Conservation (phyloP, 176 grass and related monocot species). For the Bolboschoenus planiculmis region DNA sequence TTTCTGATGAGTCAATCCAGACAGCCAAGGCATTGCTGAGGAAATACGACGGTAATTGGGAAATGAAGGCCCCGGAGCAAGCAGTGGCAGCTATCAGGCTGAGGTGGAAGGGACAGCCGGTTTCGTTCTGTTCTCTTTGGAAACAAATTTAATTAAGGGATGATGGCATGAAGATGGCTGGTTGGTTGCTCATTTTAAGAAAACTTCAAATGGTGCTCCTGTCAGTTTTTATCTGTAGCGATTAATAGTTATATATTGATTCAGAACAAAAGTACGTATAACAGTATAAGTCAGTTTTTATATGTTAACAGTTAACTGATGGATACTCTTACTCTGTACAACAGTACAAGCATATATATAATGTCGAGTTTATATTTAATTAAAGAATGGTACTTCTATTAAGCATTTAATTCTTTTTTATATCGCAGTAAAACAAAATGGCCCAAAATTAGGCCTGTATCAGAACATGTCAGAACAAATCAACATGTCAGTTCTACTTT, state of each 20-base stretch:
- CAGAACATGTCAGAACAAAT: background rate
- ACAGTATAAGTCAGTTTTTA: background rate
- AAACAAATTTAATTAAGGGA: constrained; percentile 35
- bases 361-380: background rate
- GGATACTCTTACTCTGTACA: no score
- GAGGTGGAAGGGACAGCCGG: constrained; percentile 83
- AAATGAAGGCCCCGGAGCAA: constrained; percentile 35
- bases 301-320: constrained; percentile 3
- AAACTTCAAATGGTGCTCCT: background rate
- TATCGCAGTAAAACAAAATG: background rate
- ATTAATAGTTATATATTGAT: constrained; percentile 2
- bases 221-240: background rate
- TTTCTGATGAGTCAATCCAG: constrained; percentile 68
- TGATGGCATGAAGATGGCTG: background rate
- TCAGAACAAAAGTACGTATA: background rate
- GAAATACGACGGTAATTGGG: constrained; percentile 92
- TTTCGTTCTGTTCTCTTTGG: constrained; percentile 92
- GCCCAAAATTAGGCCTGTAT: background rate
- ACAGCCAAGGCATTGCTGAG: constrained; percentile 55
- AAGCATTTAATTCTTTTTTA: background rate
- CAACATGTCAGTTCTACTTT: background rate
- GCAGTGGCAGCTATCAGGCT: constrained; percentile 33
- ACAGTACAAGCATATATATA: background rate
- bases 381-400: background rate
- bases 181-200: background rate